Evolutionary conservation across 257 asterid genomes (phyloP), one percentile per base, ranked within the genome.

Genomic region (Solanum etuberosum): DNA sequence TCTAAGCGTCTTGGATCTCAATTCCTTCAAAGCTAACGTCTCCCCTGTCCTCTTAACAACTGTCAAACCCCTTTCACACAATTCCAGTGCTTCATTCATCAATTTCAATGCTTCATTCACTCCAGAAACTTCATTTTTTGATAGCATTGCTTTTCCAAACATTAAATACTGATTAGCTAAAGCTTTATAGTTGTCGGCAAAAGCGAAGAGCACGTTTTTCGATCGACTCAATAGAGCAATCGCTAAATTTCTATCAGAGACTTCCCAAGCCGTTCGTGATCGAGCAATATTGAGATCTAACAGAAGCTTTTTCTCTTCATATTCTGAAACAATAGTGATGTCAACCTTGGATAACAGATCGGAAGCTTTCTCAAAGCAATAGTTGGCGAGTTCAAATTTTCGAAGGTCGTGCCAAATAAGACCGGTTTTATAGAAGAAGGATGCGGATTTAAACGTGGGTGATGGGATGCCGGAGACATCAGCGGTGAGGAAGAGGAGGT

Each of bases 361-460:
- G 10, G 99, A 92, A 63, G 99, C 99, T 87, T 97, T 97, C 38
- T 97, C 99, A 74, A 91, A 97, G 92, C 99, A 97, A 89, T 81
- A 91, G 88, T 89, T 95, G 0, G 99, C 99, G 63, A 85, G 92
- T 89, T 96, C 97, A 59, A 92, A 87, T 31, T 90, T 93, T 68
- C 82, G 87, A 37, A 97, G 94, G 63, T 95, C 99, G 40, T 90
- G 93, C 98, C 98, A 97, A 83, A 96, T 87, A 88, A 93, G 89
- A 71, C 99, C 99, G 34, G 98, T 92, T 88, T 96, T 97, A 89
- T 96, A 92, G 94, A 91, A 93, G 93, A 96, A 96, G 65, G 95
- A 77, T 31, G 98, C 97, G 84, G 92, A 91, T 90, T 97, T 97
- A 90, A 95, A 90, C 11, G 84, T 89, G 37, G 99, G 94, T 25